Percentiles rank a stretch among this genome's conserved stretches.
phyloP scores from a whole-genome alignment of 2,329 filamentous ascomycete genomes.

The Hymenoscyphus albidus region DNA sequence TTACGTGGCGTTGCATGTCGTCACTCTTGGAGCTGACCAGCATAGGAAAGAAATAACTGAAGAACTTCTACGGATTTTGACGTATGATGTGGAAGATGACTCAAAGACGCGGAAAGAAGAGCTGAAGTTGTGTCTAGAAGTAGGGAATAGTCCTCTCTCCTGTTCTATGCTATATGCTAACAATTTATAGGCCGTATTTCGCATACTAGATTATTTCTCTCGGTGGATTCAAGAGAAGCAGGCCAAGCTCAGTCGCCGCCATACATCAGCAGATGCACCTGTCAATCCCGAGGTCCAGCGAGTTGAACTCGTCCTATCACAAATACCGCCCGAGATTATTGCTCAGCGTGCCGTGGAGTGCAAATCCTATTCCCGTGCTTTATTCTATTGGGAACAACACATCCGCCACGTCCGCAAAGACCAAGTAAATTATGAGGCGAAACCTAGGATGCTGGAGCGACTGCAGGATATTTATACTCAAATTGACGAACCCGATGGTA shows the following conservation, averaged over 20 bases:
- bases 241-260: constrained; percentile 16
- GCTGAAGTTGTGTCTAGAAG: constrained; percentile 82
- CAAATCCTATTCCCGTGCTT: constrained; percentile 83
- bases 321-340: constrained; percentile 67
- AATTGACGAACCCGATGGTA: constrained; percentile 95
- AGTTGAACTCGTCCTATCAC: constrained; percentile 69
- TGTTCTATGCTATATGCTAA: constrained; percentile 26
- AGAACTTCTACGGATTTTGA: constrained; percentile 74
- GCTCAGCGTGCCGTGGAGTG: constrained; percentile 88
- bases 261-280: constrained; percentile 40
- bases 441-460: constrained; percentile 67
- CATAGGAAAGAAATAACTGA: constrained; percentile 62
- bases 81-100: constrained; percentile 48
- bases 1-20: constrained; percentile 77
- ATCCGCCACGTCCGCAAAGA: constrained; percentile 52
- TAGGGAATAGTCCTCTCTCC: constrained; percentile 37
- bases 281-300: constrained; percentile 43
- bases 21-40: constrained; percentile 64
- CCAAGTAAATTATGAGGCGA: constrained; percentile 21
- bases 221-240: constrained; percentile 76
- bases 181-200: constrained; percentile 71
- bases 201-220: constrained; percentile 85
- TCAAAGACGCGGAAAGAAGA: constrained; percentile 65
- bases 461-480: constrained; percentile 94
- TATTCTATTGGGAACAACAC: constrained; percentile 94